Base-by-base conservation (phyloP, 2,329 filamentous ascomycete species). In the Penicillium sp. region DNA sequence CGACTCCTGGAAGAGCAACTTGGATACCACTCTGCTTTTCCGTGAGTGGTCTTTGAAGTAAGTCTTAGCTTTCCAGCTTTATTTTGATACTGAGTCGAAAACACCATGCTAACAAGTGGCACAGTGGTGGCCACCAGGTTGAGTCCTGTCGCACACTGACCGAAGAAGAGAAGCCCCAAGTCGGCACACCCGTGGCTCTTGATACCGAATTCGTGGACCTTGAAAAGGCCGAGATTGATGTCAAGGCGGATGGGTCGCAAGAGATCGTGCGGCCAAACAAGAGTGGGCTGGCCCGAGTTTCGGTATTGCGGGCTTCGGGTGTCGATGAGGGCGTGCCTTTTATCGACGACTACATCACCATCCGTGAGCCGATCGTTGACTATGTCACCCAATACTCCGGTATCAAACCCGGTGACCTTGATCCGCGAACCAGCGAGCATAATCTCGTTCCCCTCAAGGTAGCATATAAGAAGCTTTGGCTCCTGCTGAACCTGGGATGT, bases 391-490 rank as follows among this genome's bases (percentile, higher is more conserved):
- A 90, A 48, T 98, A 92, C 80, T 98, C 94, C 0, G 95, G 95
- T 45, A 96, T 99, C 68, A 90, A 89, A 4, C 85, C 89, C 1
- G 89, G 90, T 25, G 95, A 99, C 72, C 83, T 99, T 8, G 93
- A 97, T 68, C 87, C 89, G 28, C 84, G 87, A 58, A 83, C 85
- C n/a, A 91, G 90, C 46, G 86, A 84, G 57, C 94, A 97, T 76
- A 92, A 92, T 57, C 85, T 98, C 0, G 88, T 98, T 8, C 85
- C 90, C 1, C 83, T 98, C 43, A 99, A 99, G 75, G 86, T 91
- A 60, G 93, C 92, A 1, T 99, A 98, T 83, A 99, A 99, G 79
- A 97, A 97, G 76, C 87, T 99, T 33, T 99, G 96, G 96, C 86
- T 98, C 16, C 84, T 99, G 19, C 85, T 99, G 35, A 99, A 99